A percentile compares a stretch with the other conserved stretches of the same genome.
phyloP scores from a whole-genome alignment of 306 rosid species.

The Prinsepia uniflora region DNA sequence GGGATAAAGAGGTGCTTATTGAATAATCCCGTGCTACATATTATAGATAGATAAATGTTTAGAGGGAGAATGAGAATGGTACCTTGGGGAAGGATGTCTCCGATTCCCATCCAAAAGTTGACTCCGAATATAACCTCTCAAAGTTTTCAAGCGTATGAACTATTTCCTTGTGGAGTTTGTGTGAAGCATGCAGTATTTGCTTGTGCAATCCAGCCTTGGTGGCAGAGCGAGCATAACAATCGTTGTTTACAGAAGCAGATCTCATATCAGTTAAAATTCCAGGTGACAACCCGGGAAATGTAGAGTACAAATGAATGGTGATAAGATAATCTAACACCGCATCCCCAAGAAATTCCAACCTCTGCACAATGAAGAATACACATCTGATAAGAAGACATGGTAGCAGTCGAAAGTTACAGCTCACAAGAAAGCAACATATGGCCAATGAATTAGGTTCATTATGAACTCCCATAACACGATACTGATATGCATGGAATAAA shows the following conservation, averaged over 20 bases:
- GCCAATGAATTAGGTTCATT: neutral
- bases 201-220: constrained; percentile 58
- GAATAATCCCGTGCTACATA: neutral
- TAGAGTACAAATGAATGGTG: constrained; percentile 46
- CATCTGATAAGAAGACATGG: neutral
- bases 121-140: constrained; percentile 22
- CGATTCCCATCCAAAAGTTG: constrained; percentile 72
- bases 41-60: neutral
- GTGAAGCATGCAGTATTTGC: constrained; percentile 55
- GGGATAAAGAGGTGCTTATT: neutral
- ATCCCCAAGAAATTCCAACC: constrained; percentile 82
- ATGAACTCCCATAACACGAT: too few species aligned
- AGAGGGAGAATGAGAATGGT: constrained; percentile 10
- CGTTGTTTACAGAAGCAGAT: constrained; percentile 70
- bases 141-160: constrained; percentile 26
- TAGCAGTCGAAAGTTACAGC: neutral
- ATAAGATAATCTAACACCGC: constrained; percentile 62
- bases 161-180: constrained; percentile 53
- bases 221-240: constrained; percentile 62
- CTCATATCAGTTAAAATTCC: constrained; percentile 74
- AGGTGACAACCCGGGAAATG: constrained; percentile 66
- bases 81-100: constrained; percentile 74
- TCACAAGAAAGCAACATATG: neutral
- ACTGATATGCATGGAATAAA: neutral
- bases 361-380: constrained; percentile 38